A percentile compares a stretch with the other conserved stretches of the same genome.
Evolutionary conservation across 306 rosid species (phyloP).

Genomic region (peach (Prunus persica)): Prunus_persica_NCBIv2 NC_034009.1:2437001-2437500

Average conservation of each 20-base stretch:
- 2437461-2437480: too few species aligned
- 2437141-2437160: constrained; percentile 30
- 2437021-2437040: not conserved
- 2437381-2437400: constrained; percentile 96
- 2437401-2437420: constrained; percentile 74
- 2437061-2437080: too few species aligned
- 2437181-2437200: constrained; percentile 66
- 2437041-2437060: not conserved
- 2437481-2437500: not conserved
- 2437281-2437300: not conserved
- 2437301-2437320: not conserved
- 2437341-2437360: constrained; percentile 52
- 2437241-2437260: constrained; percentile 96
- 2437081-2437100: not conserved
- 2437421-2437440: constrained; percentile 42
- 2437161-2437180: constrained; percentile 46
- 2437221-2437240: constrained; percentile 97
- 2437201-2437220: constrained; percentile 88
- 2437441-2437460: not conserved
- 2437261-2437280: not conserved
- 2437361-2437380: constrained; percentile 86
- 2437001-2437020: constrained; percentile 15
- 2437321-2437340: not conserved
- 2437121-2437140: not conserved
- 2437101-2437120: not conserved